Conservation (phyloP, 371 early-diverging fungal genomes). For the Choanephora cucurbitarum region DNA sequence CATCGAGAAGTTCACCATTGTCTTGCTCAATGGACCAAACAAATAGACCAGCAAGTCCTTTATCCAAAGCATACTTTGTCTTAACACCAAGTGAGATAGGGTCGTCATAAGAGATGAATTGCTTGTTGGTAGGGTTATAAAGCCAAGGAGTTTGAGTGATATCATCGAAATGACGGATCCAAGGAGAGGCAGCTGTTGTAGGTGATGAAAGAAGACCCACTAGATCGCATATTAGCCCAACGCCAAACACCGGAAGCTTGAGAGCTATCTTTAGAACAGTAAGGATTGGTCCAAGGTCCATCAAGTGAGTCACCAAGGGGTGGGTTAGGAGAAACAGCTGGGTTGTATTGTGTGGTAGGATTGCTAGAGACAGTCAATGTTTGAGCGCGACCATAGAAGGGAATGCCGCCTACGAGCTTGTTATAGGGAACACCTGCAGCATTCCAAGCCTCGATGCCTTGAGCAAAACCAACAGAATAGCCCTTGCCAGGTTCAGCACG, state of each 20-base stretch:
- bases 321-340: slow-evolving; percentile 31
- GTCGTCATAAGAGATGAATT: slow-evolving; percentile 70
- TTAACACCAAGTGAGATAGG: slow-evolving; percentile 56
- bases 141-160: slow-evolving; percentile 68
- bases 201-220: slow-evolving; percentile 57
- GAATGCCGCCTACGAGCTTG: slow-evolving; percentile 63
- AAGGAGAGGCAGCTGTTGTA: slow-evolving; percentile 56
- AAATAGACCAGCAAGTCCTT: slow-evolving; percentile 60
- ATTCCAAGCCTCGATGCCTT: slow-evolving; percentile 58
- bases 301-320: slow-evolving; percentile 57
- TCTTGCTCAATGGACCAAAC: slow-evolving; percentile 61
- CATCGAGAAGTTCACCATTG: slow-evolving; percentile 55
- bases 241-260: slow-evolving; percentile 66
- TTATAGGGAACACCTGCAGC: slow-evolving; percentile 60
- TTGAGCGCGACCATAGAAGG: slow-evolving; percentile 62
- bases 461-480: slow-evolving; percentile 46
- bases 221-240: slow-evolving; percentile 63
- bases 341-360: slow-evolving; percentile 40
- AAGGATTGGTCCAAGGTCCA: slow-evolving; percentile 56
- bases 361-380: slow-evolving; percentile 19
- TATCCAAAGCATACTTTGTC: slow-evolving; percentile 47
- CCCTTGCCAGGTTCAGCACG: slow-evolving; percentile 47
- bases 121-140: slow-evolving; percentile 55
- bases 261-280: slow-evolving; percentile 38
- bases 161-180: slow-evolving; percentile 66